A percentile compares a stretch with the other conserved stretches of the same genome.
Evolutionary conservation across 163 green algal genomes (phyloP).

Genomic region (Scenedesmus sp.): DNA sequence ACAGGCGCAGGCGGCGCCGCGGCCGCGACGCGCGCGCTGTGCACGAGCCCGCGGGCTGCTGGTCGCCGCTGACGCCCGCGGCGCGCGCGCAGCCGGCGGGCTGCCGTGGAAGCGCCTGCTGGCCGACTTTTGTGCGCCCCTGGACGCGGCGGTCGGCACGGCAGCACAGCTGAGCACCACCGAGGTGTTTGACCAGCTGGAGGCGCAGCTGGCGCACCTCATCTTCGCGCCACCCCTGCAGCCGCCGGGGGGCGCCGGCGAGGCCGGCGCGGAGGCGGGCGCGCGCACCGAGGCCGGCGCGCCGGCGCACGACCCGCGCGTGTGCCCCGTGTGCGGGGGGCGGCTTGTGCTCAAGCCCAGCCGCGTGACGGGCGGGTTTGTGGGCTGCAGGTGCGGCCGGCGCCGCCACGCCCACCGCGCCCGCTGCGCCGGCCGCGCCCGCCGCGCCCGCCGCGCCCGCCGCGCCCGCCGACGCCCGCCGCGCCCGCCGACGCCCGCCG

Average conservation of each 20-base stretch:
- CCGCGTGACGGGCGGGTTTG: constrained; percentile 58
- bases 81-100: constrained; percentile 66
- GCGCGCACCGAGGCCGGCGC: constrained; percentile 24
- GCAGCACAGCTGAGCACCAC: constrained; percentile 27
- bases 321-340: constrained; percentile 71
- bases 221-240: constrained; percentile 19
- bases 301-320: constrained; percentile 45
- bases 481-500: no score
- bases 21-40: no score
- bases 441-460: no score
- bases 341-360: constrained; percentile 69
- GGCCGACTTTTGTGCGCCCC: constrained; percentile 70
- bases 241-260: not conserved
- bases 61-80: no score
- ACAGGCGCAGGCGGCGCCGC: no score
- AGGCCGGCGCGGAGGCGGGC: constrained; percentile 1
- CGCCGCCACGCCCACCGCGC: no score
- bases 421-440: no score
- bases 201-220: constrained; percentile 41
- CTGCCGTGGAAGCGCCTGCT: constrained; percentile 66
- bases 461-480: no score
- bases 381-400: constrained; percentile 69
- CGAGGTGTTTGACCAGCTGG: constrained; percentile 40
- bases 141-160: constrained; percentile 45
- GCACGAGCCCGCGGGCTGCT: no score